A percentile compares a stretch with the other conserved stretches of the same genome.
Conservation (phyloP, 371 early-diverging fungal genomes). For the Rhizopus stolonifer region DNA sequence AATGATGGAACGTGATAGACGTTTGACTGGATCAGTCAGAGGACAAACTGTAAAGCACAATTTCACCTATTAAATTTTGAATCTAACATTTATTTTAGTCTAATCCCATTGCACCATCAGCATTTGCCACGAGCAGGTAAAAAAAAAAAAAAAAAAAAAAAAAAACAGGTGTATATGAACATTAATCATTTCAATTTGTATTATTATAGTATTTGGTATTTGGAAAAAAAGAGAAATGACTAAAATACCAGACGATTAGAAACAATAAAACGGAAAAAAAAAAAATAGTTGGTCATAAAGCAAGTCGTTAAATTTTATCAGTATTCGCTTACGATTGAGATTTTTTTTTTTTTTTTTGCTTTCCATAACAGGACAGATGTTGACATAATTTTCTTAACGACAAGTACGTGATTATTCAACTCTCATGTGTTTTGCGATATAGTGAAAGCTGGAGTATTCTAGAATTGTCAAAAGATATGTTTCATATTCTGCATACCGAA, state of each 20-base stretch:
- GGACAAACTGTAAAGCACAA: constrained; percentile 45
- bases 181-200: background rate
- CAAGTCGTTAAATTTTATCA: background rate
- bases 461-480: no score
- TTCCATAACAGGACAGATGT: no score
- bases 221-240: constrained; percentile 42
- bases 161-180: no score
- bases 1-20: constrained; percentile 61
- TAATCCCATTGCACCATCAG: constrained; percentile 40
- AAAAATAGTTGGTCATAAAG: background rate
- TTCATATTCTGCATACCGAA: no score
- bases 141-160: background rate
- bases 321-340: background rate
- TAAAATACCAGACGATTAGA: constrained; percentile 15
- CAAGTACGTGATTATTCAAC: no score
- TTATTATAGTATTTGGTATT: constrained; percentile 44
- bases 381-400: no score
- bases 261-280: background rate
- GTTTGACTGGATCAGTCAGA: constrained; percentile 47
- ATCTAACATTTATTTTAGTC: constrained; percentile 21
- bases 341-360: background rate
- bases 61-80: background rate
- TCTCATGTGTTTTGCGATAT: no score
- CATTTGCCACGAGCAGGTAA: constrained; percentile 49
- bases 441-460: no score